phyloP scores from a whole-genome alignment of 805 yeast genomes.

The Candida glaebosa region DNA sequence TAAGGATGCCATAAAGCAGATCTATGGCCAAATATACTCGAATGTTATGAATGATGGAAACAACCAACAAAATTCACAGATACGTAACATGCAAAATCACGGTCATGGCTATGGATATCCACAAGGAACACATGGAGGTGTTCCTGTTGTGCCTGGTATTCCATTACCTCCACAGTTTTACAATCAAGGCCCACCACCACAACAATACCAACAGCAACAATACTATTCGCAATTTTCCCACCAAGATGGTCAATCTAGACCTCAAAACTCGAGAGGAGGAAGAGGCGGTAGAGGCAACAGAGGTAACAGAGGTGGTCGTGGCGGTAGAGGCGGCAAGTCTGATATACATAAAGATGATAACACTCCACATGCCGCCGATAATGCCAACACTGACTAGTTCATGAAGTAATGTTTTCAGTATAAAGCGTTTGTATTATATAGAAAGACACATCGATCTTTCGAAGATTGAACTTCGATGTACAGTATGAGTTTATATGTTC shows the following conservation, averaged over 20 bases:
- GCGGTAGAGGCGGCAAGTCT: neutral
- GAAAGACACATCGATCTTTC: too few species aligned
- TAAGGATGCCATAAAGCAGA: slow-evolving; percentile 35
- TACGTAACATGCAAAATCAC: neutral
- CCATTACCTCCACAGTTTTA: slow-evolving; percentile 36
- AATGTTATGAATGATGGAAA: slow-evolving; percentile 40
- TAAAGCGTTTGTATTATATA: too few species aligned
- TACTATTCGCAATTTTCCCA: neutral
- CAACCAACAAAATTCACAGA: slow-evolving; percentile 2
- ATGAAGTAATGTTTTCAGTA: too few species aligned
- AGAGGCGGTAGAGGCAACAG: neutral
- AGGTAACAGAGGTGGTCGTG: slow-evolving; percentile 4
- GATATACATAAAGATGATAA: too few species aligned
- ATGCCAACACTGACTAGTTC: too few species aligned
- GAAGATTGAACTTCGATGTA: too few species aligned
- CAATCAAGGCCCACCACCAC: slow-evolving; percentile 18
- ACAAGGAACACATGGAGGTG: slow-evolving; percentile 5
- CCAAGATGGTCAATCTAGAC: neutral
- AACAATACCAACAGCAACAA: slow-evolving; percentile 8
- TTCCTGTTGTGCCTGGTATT: slow-evolving; percentile 32
- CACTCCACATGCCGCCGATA: too few species aligned
- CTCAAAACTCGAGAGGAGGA: slow-evolving; percentile 6
- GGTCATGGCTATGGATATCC: neutral
- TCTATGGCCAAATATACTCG: slow-evolving; percentile 42
- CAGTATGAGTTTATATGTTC: too few species aligned